These are phyloP conservation scores for Hypholoma fasciculare DNA, from an alignment of 768 basidiomycete species.

Conservation along the genomic window DNA sequence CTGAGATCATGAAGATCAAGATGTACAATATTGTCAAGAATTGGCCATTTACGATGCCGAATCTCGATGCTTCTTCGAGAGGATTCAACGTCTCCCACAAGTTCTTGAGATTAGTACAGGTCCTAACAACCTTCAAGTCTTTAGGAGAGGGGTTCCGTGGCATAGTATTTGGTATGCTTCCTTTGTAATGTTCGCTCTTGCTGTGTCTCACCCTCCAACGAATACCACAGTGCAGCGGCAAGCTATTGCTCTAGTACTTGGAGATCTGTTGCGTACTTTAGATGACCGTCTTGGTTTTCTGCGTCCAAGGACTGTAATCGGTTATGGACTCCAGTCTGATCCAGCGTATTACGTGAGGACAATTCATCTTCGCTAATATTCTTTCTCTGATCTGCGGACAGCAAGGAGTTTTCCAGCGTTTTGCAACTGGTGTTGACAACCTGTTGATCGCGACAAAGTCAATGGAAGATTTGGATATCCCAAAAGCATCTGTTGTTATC, in stretches of 20 bases:
- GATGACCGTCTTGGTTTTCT: constrained; percentile 52
- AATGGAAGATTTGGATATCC: constrained; percentile 60
- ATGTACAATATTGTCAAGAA: constrained; percentile 50
- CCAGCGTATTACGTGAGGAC: constrained; percentile 22
- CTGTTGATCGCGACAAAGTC: constrained; percentile 62
- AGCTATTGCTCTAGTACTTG: constrained; percentile 55
- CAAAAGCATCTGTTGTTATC: constrained; percentile 58
- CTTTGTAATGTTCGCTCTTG: neutral
- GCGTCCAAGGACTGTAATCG: constrained; percentile 50
- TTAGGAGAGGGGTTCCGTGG: constrained; percentile 63
- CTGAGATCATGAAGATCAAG: constrained; percentile 21
- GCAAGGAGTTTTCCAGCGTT: constrained; percentile 50
- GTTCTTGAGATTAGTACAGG: constrained; percentile 57
- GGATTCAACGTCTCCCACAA: constrained; percentile 73
- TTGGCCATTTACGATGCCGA: constrained; percentile 67
- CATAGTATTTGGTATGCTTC: constrained; percentile 57
- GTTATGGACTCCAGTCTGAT: constrained; percentile 33
- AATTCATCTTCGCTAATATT: neutral
- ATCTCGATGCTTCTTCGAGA: constrained; percentile 52
- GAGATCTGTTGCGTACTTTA: constrained; percentile 56
- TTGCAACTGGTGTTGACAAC: constrained; percentile 58
- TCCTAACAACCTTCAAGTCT: constrained; percentile 53
- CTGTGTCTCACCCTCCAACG: neutral
- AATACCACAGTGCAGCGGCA: constrained; percentile 48
- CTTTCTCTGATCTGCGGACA: constrained; percentile 20